Evolutionary conservation across 2,329 filamentous ascomycete species (phyloP).

Genomic region (Microdochium bolleyi): DNA sequence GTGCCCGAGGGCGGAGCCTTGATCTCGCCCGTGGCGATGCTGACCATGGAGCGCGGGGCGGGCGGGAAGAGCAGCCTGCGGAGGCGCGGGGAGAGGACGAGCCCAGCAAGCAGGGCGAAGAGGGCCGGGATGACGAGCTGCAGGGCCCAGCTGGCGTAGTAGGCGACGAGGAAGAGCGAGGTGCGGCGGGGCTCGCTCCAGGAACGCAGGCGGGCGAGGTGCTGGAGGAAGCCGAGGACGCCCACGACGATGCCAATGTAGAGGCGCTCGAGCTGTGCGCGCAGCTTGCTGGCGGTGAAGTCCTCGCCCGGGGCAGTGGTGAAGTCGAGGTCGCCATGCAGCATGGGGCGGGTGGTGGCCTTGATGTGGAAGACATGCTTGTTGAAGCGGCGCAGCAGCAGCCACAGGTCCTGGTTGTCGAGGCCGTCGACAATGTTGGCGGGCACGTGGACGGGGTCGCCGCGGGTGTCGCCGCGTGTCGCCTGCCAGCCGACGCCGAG

Average conservation of each 20-base stretch:
- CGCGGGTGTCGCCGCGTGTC: no score
- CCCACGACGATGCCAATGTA: conserved; percentile 55
- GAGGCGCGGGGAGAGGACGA: conserved; percentile 27
- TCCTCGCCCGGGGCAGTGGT: conserved; percentile 56
- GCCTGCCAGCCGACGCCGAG: no score
- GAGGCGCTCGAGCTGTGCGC: conserved; percentile 35
- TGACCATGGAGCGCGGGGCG: conserved; percentile 51
- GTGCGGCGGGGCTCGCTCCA: conserved; percentile 54
- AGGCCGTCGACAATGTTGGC: conserved; percentile 1
- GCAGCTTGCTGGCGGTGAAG: conserved; percentile 24
- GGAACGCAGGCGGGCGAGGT: conserved; percentile 50
- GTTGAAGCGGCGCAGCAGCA: conserved; percentile 52
- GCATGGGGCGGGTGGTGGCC: conserved; percentile 35
- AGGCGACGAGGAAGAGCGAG: conserved; percentile 36
- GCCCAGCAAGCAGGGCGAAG: conserved; percentile 43
- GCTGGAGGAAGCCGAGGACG: conserved; percentile 44
- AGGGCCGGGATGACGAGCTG: conserved; percentile 34
- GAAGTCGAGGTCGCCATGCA: conserved; percentile 49
- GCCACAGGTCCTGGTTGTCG: conserved; percentile 44
- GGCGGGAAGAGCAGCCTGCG: conserved; percentile 45
- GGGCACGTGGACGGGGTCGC: no score
- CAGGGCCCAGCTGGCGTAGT: neutral
- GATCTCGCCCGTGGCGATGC: conserved; percentile 46
- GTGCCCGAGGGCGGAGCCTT: conserved; percentile 54
- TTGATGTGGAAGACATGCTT: conserved; percentile 39